Percentiles rank a stretch among this genome's conserved stretches.
phyloP scores from a whole-genome alignment of 2,329 filamentous ascomycete genomes.

The Lasiodiplodia hormozganensis region DNA sequence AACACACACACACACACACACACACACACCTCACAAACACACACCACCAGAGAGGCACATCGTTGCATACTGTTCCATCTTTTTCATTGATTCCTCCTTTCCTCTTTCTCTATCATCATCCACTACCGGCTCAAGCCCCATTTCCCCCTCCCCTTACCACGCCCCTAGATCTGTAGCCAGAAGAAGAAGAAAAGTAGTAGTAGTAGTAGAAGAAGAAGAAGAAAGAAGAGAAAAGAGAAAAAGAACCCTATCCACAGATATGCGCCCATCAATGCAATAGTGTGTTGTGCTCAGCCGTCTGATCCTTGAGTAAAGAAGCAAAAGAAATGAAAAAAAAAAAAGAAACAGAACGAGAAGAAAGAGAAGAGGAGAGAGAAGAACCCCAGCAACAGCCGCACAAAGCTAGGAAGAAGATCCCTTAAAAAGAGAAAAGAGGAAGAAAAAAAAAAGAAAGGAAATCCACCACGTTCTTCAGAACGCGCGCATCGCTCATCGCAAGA shows the following conservation, averaged over 20 bases:
- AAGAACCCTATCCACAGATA: not conserved
- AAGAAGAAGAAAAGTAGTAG: not conserved
- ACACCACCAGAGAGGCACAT: too few relatives aligned
- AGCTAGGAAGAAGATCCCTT: too few relatives aligned
- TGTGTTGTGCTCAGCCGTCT: slow-evolving; percentile 1
- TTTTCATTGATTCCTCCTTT: too few relatives aligned
- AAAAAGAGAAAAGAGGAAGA: too few relatives aligned
- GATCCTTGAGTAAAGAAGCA: not conserved
- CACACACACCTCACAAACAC: too few relatives aligned
- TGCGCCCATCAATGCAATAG: not conserved
- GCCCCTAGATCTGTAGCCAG: not conserved
- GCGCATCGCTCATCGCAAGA: not conserved
- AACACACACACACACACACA: too few relatives aligned
- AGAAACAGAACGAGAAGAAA: not conserved
- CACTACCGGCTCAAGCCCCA: too few relatives aligned
- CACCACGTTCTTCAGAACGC: not conserved
- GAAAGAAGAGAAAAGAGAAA: not conserved
- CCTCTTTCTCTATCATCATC: not conserved
- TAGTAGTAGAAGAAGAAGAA: not conserved
- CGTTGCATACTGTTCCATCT: too few relatives aligned
- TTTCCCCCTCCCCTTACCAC: too few relatives aligned
- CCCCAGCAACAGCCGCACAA: not conserved
- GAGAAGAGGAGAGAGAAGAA: not conserved
- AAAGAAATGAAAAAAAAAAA: not conserved
- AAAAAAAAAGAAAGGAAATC: not conserved